These are phyloP conservation scores for Noccaea bulbosa DNA, from an alignment of 345 rosid genomes.

Conservation along the genomic window DNA sequence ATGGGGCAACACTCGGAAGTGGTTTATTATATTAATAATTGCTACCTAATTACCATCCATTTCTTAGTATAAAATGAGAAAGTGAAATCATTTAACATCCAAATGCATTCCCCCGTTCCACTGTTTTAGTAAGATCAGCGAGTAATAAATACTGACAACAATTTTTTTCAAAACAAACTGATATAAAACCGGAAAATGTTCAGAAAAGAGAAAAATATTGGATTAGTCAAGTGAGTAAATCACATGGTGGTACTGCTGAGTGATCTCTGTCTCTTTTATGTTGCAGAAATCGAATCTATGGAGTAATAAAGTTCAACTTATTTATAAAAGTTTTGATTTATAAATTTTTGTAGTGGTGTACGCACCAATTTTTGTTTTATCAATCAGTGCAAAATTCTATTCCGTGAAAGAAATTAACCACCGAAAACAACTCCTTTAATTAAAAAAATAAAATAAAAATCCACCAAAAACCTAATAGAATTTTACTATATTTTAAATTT, in stretches of 20 bases:
- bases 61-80: neutral
- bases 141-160: slow-evolving; percentile 31
- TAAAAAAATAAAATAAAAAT: too few relatives aligned
- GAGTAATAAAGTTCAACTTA: slow-evolving; percentile 8
- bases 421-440: too few relatives aligned
- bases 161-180: neutral
- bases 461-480: neutral
- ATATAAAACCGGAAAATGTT: neutral
- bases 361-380: slow-evolving; percentile 3
- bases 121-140: slow-evolving; percentile 30
- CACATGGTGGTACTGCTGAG: slow-evolving; percentile 39
- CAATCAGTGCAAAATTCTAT: slow-evolving; percentile 17
- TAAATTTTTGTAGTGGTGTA: neutral
- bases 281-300: slow-evolving; percentile 38
- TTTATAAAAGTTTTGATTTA: slow-evolving; percentile 15
- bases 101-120: slow-evolving; percentile 45
- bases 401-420: neutral
- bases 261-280: slow-evolving; percentile 39
- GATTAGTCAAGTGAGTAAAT: slow-evolving; percentile 26
- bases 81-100: slow-evolving; percentile 11
- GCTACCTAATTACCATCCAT: neutral
- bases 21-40: slow-evolving; percentile 18
- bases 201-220: neutral
- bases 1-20: slow-evolving; percentile 42
- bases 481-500: neutral